Conservation (phyloP, 768 basidiomycete species). For the Imleria badia region DNA sequence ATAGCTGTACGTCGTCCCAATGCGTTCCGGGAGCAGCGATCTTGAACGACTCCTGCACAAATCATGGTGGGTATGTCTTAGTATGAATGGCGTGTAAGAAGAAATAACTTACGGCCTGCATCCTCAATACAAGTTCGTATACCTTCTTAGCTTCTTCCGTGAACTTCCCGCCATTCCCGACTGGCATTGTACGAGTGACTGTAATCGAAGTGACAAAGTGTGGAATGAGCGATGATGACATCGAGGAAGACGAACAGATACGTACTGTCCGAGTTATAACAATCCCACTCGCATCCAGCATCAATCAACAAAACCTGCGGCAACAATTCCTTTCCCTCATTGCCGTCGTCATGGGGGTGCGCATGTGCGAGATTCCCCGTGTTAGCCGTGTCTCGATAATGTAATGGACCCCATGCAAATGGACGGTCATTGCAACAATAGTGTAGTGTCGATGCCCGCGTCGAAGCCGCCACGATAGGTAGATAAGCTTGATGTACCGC, state of each 20-base stretch:
- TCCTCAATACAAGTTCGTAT: constrained; percentile 83
- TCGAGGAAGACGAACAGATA: not conserved
- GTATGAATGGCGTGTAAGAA: not conserved
- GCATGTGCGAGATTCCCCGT: constrained; percentile 44
- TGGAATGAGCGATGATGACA: not conserved
- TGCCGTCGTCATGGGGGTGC: constrained; percentile 16
- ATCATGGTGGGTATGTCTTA: not conserved
- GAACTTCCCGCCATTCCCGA: constrained; percentile 94
- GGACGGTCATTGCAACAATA: constrained; percentile 92
- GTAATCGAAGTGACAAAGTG: constrained; percentile 39
- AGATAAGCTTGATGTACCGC: constrained; percentile 87
- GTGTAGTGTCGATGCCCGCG: constrained; percentile 85
- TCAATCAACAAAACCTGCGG: constrained; percentile 88
- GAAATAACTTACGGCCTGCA: constrained; percentile 68
- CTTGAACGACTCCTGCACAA: constrained; percentile 64
- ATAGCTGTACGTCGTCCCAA: constrained; percentile 86
- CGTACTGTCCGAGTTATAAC: constrained; percentile 65
- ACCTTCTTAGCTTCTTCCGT: constrained; percentile 78
- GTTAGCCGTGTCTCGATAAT: constrained; percentile 55
- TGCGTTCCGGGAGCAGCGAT: constrained; percentile 74
- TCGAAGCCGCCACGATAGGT: constrained; percentile 88
- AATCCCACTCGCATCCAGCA: constrained; percentile 88
- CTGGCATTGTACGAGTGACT: constrained; percentile 81
- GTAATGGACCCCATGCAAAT: constrained; percentile 81
- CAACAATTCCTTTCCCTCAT: constrained; percentile 36